phyloP scores from a whole-genome alignment of 2,329 filamentous ascomycete species.

The Ophiostoma ips region DNA sequence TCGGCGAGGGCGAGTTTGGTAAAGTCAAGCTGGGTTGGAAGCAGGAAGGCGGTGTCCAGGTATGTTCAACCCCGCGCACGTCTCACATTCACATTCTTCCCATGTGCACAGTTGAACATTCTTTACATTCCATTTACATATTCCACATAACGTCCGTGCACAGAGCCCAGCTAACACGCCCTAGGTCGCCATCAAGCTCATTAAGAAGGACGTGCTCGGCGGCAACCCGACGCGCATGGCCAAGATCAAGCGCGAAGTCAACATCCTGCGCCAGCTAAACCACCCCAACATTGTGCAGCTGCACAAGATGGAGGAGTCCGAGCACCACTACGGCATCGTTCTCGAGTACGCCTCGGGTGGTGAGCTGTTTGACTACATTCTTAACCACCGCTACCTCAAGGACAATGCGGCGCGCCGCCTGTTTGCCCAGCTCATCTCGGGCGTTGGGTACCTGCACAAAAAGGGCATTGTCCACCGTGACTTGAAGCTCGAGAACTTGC shows the following conservation, averaged over 20 bases:
- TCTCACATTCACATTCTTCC: no score
- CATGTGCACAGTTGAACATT: no score
- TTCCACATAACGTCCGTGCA: no score
- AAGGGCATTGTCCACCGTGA: conserved; percentile 98
- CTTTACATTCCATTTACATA: neutral
- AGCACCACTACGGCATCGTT: conserved; percentile 94
- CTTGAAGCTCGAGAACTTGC: conserved; percentile 87
- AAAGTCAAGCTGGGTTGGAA: conserved; percentile 99
- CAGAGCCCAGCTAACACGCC: neutral
- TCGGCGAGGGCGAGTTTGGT: conserved; percentile 95
- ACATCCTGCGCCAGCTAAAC: conserved; percentile 70
- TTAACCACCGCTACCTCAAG: conserved; percentile 93
- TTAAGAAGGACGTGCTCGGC: conserved; percentile 80
- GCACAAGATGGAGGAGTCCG: conserved; percentile 97
- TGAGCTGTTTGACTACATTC: conserved; percentile 94
- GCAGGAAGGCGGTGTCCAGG: conserved; percentile 77
- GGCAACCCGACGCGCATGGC: conserved; percentile 77
- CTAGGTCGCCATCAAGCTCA: conserved; percentile 92
- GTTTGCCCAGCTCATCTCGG: conserved; percentile 91
- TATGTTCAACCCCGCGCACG: no score
- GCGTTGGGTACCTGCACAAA: conserved; percentile 94
- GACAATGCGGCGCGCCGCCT: conserved; percentile 80
- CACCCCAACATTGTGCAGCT: conserved; percentile 95
- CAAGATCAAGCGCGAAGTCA: conserved; percentile 95
- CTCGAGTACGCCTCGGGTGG: conserved; percentile 96